Evolutionary conservation across 2,329 filamentous ascomycete genomes (phyloP), one percentile per base, ranked within the genome.

Genomic region (Domatiomyces catenatus): DNA sequence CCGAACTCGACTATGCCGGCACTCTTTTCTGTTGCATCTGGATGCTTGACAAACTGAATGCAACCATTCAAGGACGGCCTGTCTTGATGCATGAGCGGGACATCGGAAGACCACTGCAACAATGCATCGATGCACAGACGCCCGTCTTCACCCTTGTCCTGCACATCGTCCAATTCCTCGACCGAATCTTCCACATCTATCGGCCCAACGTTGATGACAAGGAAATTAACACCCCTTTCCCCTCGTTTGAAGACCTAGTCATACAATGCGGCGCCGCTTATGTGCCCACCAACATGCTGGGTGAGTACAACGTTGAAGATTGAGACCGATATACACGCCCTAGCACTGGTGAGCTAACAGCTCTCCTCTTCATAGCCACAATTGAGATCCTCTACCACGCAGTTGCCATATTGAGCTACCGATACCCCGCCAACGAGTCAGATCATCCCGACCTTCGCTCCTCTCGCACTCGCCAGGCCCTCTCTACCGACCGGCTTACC

Each of bases 331-430:
- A 69, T 62, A 7, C 1, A 4, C 10, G 10, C 7, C 48, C 2
- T 2, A 19, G 17, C 44, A 2, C 17, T 20, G 22, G 22, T 24
- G 22, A 18, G 5, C 45, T 0, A 47, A 10, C 19, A 39, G 19
- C 19, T 32, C 22, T 12, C 39, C 32, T 44, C 7, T 12, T 2
- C 22, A 24, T 39, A 79, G 77, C 72, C 6, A 80, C 79, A 0
- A 70, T 82, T 5, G 79, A 82, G 56, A 72, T 76, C 0, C 73
- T 83, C 15, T 83, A 83, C 57, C 77, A 82, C 57, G 76, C 78
- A 2, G 74, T 83, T 5, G 75, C 77, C 36, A 80, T 82, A 7
- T 65, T 82, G 1, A 81, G 78, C 0, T 80, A 76, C 47, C 71
- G 79, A n/a, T 55, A 52, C 1, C 57, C 32, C 32, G 10, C 32